Evolutionary conservation across 306 rosid genomes (phyloP), one percentile per base, ranked within the genome.

Genomic region (Carpinus fangiana): DNA sequence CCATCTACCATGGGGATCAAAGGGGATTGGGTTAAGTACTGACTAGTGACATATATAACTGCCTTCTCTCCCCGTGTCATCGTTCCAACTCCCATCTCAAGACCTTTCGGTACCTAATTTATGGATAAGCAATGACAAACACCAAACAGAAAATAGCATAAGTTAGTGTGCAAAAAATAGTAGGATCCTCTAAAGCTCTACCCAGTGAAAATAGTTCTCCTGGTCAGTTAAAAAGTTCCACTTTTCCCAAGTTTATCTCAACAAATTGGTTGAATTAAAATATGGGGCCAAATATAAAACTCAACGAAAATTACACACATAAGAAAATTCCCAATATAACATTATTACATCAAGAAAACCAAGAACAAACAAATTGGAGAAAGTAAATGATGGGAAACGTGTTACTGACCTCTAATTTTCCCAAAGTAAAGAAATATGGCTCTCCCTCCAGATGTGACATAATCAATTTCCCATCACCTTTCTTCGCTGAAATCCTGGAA

Each of bases 11-110:
- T 79, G 50, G 92, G 86, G 76, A 96, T 84, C 81, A 91, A 77
- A 66, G 96, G 86, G 73, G 98, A 96, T 79, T 85, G 78, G 66
- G 94, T 89, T 80, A 96, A 78, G 85, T 90, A 93, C 82, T 88
- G 92, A 57, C 91, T 81, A 54, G 84, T 84, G 41, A 91, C 97
- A 74, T 82, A 96, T 83, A 91, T 85, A 59, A 89, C 87, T 62
- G 97, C 98, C 83, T 90, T 95, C 88, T 96, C 99, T 83, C 86
- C 87, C 78, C 94, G 85, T 62, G 91, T 70, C 99, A 93, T 96
- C 26, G 96, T 85, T 79, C 97, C 99, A 50, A 96, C 91, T 55
- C 92, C 99, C 97, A 93, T 90, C 86, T 96, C 98, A 81, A 96
- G 97, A 79, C 98, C 99, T 84, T 90, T 90, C 74, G 99, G 99